A percentile compares a stretch with the other conserved stretches of the same genome.
Evolutionary conservation across 2,329 filamentous ascomycete genomes (phyloP).

Genomic region (Aspergillus carbonarius): DNA sequence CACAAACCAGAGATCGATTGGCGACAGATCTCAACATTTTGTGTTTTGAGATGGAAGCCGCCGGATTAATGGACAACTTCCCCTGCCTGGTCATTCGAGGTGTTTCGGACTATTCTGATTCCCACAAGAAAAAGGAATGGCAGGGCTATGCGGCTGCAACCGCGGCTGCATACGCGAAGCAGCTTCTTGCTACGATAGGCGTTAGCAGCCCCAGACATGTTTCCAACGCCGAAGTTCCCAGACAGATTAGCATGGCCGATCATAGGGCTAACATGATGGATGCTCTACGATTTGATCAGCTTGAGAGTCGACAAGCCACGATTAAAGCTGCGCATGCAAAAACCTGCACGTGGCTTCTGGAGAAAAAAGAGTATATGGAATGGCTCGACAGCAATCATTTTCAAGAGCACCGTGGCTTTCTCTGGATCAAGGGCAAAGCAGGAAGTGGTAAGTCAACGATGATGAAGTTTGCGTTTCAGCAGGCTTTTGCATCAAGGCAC

Average conservation of each 20-base stretch:
- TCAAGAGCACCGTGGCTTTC: conserved; percentile 22
- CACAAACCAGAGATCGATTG: not conserved
- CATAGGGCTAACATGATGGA: not conserved
- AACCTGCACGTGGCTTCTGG: conserved; percentile 15
- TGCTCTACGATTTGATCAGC: not conserved
- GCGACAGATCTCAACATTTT: not conserved
- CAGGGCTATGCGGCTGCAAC: conserved; percentile 11
- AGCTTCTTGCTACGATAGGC: not conserved
- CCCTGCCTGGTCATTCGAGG: conserved; percentile 18
- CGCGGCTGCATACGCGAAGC: conserved; percentile 12
- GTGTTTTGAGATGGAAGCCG: conserved; percentile 17
- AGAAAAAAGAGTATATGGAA: conserved; percentile 24
- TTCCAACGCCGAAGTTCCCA: not conserved
- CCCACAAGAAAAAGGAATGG: conserved; percentile 17
- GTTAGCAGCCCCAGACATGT: not conserved
- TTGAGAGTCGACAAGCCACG: not conserved
- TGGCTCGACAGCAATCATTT: conserved; percentile 33
- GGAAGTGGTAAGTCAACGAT: conserved; percentile 47
- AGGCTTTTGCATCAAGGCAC: not conserved
- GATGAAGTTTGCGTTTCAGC: conserved; percentile 41
- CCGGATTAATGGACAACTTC: conserved; percentile 11
- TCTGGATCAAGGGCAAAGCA: conserved; percentile 44
- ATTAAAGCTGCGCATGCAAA: conserved; percentile 38
- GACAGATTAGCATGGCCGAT: not conserved
- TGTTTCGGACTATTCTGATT: conserved; percentile 21